Base-by-base conservation (phyloP, 495 filamentous ascomycete species). In the Hypoxylon perforatum region DNA sequence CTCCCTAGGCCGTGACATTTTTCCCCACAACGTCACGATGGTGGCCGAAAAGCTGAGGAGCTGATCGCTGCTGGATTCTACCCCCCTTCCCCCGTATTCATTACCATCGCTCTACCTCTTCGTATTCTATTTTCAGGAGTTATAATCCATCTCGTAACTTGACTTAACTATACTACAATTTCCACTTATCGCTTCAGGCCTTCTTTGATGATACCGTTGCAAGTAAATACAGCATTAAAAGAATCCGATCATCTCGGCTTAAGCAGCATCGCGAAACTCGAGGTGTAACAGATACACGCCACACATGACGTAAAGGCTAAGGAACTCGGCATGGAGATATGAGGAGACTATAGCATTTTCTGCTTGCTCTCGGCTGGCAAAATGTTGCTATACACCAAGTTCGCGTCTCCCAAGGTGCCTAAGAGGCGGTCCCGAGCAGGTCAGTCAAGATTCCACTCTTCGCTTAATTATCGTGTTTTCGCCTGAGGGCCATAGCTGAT, bases 371-470 rank as follows among this genome's bases (percentile, higher is more conserved):
- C 58, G 15, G 52, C 18, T 65, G 44, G 62, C 61, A 70, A 65
- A 41, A 89, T 88, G 86, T 72, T 89, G 71, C 72, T 89, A 36
- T 88, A 87, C 61, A 85, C 85, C 28, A 79, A 78, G 66, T 71
- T 81, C 45, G 86, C 86, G 50, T 75, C 82, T 63, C 84, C 86
- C 33, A 89, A 87, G 70, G 77, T 79, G 63, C 86, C 86, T 33
- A 89, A 89, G 75, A 79, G 77, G 58, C 80, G 86, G 62, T 88
- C 86, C 19, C 78, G 86, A 81, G 84, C 85, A 67, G 86, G 86
- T 88, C 78, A 79, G 85, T 80, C 35, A 30, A 30, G 23, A 36
- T 52, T 19, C 18, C 19, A 39, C 21, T 15, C 2, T 22, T 51
- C n/a, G 25, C 9, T 70, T 70, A 21, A 15, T 33, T 51, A 17